Evolutionary conservation across 2,329 filamentous ascomycete species (phyloP), one percentile per base, ranked within the genome.

Genomic region (Tolypocladium tropicale): DNA sequence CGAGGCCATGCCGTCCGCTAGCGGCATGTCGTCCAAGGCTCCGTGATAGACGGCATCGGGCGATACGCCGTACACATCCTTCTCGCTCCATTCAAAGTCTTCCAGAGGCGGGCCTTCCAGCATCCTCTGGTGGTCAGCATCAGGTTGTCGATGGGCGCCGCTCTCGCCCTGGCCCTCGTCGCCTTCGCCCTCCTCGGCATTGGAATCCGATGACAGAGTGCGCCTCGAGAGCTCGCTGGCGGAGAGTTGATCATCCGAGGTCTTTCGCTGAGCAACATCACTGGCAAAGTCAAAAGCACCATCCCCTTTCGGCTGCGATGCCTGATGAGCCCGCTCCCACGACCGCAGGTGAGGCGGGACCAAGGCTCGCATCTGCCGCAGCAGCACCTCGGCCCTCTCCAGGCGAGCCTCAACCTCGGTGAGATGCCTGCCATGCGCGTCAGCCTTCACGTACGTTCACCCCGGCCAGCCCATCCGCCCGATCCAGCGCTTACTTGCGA

Each of bases 381-480:
- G 58, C 25, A 70, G 55, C 0, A 62, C 66, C 55, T 71, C 68
- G 1, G 68, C 68, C 54, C 65, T 62, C 55, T 72, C 70, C 23
- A 77, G 62, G 21, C 72, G 68, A 33, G 68, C 69, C 58, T 77
- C 75, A 6, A 77, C 72, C 53, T 76, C 71, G 0, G 73, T 76
- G 21, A 78, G 64, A 59, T 72, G 68, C 57, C 70, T 72, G 36
- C 48, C 30, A 39, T 18, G 4, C 46, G 18, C 46, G 18, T 49
- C 28, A 49, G 46, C 46, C 6, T 49, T n/a, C 28, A n/a, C 28
- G 28, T n/a, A n/a, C n/a, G n/a, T n/a, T n/a, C n/a, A n/a, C n/a
- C n/a, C 18, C 32, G 25, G 46, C 46, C 46, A 49, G n/a, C 46
- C 5, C 28, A 10, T 6, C 18, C 9, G 2, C 28, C 12, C 2